Evolutionary conservation across 768 basidiomycete genomes (phyloP), one percentile per base, ranked within the genome.

Genomic region (Mrakia frigida): DNA sequence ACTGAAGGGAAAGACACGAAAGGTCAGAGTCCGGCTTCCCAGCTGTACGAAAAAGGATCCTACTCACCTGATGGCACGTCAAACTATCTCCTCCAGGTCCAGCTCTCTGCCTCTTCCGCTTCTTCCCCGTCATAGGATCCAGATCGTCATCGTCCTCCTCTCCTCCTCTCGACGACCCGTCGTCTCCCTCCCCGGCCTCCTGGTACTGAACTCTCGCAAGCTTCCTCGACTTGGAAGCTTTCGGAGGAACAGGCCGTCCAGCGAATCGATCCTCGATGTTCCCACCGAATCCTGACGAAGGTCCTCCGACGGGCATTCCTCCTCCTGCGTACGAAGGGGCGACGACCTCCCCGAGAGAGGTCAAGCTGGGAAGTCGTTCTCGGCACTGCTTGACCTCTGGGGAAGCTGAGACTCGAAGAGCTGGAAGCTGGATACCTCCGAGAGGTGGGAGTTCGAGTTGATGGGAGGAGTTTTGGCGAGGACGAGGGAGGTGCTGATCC

Each of bases 81-180:
- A 68, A 23, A n/a, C 65, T 68, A 39, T 68, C 65, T 39, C 65
- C 65, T 39, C 65, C 65, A 16, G 65, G 65, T 41, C 65, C 65
- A 21, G 65, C 65, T 68, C 65, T 68, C 35, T 68, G 65, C 37
- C 65, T 68, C 65, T 68, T 68, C 39, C 65, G 43, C 65, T 39
- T 68, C 39, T 68, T 68, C 35, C 65, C 65, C 25, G 65, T n/a
- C 35, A 56, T 13, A n/a, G 65, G 35, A 39, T 68, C 65, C 18
- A 39, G 11, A 23, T 68, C 65, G 3, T 68, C 65, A 1, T 25
- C 65, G 2, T 39, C 65, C 35, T 68, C 65, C 18, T 68, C 37
- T 23, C 37, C 65, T 25, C 39, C 65, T n/a, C 65, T 56, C 56
- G 56, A 56, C 56, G 56, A 39, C 6, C 63, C 63, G 16, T 65